Conservation (phyloP, 768 basidiomycete species). For the Astraeus odoratus region DNA sequence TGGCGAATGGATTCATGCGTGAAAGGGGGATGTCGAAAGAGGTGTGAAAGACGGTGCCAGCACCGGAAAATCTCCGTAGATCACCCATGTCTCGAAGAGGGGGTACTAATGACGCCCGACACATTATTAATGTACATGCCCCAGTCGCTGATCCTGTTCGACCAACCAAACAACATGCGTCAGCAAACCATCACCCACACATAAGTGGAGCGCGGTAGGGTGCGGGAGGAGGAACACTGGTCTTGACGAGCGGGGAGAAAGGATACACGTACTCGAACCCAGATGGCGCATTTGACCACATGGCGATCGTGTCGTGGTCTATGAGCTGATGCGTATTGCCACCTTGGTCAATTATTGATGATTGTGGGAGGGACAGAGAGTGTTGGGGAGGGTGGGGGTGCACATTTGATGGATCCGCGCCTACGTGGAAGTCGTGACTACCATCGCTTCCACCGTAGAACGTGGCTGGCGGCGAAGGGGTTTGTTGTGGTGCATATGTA, state of each 20-base stretch:
- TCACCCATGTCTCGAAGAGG: background rate
- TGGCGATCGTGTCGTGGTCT: constrained; percentile 46
- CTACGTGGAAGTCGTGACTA: background rate
- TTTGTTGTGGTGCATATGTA: background rate
- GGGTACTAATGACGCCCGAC: background rate
- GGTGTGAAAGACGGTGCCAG: too few species aligned
- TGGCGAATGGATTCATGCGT: too few species aligned
- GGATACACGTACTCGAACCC: constrained; percentile 49
- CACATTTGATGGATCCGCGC: background rate
- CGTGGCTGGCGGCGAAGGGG: background rate
- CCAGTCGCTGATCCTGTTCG: constrained; percentile 33
- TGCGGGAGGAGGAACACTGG: too few species aligned
- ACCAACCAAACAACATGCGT: background rate
- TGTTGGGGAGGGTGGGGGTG: background rate
- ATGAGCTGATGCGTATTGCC: constrained; percentile 13
- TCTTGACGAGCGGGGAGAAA: background rate
- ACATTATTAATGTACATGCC: constrained; percentile 31
- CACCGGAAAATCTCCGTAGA: too few species aligned
- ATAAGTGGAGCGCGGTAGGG: too few species aligned
- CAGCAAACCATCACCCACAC: background rate
- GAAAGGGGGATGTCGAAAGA: too few species aligned
- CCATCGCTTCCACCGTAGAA: background rate
- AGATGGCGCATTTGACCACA: constrained; percentile 58
- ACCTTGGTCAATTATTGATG: constrained; percentile 4
- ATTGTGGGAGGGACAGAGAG: background rate